Percentiles rank a stretch among this genome's conserved stretches.
These are phyloP conservation scores for Erysimum cheiri DNA, from an alignment of 441 rosid genomes.

Conservation along the genomic window DNA sequence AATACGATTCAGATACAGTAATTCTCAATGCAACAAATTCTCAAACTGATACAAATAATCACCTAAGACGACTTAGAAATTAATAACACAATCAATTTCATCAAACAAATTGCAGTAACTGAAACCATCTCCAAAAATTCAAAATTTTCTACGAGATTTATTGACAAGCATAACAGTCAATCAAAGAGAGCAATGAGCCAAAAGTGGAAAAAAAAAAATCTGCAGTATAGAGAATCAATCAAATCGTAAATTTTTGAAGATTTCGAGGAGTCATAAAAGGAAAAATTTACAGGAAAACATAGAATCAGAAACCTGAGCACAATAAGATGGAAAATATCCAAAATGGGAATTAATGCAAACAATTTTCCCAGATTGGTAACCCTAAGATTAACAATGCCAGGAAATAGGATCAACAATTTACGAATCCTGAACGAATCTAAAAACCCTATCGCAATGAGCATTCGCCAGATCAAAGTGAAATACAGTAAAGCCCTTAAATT, in stretches of 20 bases:
- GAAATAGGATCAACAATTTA: conserved; percentile 1
- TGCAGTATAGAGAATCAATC: background rate
- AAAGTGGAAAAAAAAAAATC: conserved; percentile 12
- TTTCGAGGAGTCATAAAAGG: background rate
- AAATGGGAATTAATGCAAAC: background rate
- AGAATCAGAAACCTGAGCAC: conserved; percentile 7
- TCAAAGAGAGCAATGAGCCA: background rate
- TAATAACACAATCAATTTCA: background rate
- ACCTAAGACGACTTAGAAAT: background rate
- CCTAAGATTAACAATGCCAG: conserved; percentile 3
- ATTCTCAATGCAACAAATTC: background rate
- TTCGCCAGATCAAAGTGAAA: background rate
- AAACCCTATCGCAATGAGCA: conserved; percentile 3
- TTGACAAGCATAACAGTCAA: background rate
- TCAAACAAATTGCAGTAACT: background rate
- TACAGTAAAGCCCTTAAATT: background rate
- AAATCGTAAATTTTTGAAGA: background rate
- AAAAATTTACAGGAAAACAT: background rate
- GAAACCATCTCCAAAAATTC: background rate
- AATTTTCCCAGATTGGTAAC: background rate
- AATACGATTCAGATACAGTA: background rate
- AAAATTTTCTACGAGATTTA: background rate
- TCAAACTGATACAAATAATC: background rate
- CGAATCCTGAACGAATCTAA: conserved; percentile 7
- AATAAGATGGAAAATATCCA: background rate